These are phyloP conservation scores for Ogataea siamensis DNA, from an alignment of 805 yeast species.

Conservation along the genomic window DNA sequence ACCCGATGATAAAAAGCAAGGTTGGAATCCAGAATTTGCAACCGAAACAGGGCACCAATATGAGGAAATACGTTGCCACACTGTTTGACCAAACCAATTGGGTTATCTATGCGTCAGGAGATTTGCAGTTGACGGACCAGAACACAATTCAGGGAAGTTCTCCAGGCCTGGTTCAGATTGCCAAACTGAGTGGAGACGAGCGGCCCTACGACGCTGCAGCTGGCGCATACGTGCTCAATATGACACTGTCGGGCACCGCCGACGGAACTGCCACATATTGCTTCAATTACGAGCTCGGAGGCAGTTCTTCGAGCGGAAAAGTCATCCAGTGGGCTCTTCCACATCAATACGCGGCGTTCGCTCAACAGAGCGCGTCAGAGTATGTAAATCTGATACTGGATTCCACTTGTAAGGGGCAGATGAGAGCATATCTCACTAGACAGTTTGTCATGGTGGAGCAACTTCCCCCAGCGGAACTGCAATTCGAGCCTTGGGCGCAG, in stretches of 20 bases:
- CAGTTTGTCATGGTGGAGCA: slow-evolving; percentile 30
- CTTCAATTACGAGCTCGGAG: slow-evolving; percentile 37
- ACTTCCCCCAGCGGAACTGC: slow-evolving; percentile 34
- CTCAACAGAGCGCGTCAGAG: slow-evolving; percentile 20
- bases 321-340: slow-evolving; percentile 50
- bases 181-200: slow-evolving; percentile 41
- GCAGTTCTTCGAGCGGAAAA: slow-evolving; percentile 23
- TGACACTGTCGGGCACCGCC: slow-evolving; percentile 41
- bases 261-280: slow-evolving; percentile 38
- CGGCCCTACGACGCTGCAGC: slow-evolving; percentile 60
- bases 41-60: slow-evolving; percentile 37
- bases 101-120: slow-evolving; percentile 51
- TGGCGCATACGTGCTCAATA: slow-evolving; percentile 57
- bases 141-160: slow-evolving; percentile 35
- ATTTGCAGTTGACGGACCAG: slow-evolving; percentile 22
- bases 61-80: slow-evolving; percentile 53
- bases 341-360: slow-evolving; percentile 46
- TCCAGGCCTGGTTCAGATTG: slow-evolving; percentile 48
- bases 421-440: slow-evolving; percentile 45
- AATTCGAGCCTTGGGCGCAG: slow-evolving; percentile 59
- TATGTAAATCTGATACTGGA: slow-evolving; percentile 37
- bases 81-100: slow-evolving; percentile 59
- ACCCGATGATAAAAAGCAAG: slow-evolving; percentile 54
- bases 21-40: slow-evolving; percentile 61
- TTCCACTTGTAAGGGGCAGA: slow-evolving; percentile 53